These are phyloP conservation scores for Thraustotheca clavata DNA, from an alignment of 352 stramenopile genomes.

Conservation along the genomic window DNA sequence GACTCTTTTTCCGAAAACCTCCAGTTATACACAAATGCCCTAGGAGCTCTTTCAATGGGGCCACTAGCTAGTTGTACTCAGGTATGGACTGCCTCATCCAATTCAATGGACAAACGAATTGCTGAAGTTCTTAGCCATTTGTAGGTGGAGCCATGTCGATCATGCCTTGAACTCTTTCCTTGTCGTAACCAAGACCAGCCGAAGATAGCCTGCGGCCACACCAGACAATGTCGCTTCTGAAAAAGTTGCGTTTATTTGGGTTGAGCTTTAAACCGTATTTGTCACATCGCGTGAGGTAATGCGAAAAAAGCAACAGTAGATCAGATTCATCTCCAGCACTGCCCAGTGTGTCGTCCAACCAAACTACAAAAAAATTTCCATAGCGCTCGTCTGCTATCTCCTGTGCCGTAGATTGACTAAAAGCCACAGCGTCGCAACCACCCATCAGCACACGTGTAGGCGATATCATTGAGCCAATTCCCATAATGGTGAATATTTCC, in stretches of 20 bases:
- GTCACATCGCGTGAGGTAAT: neutral
- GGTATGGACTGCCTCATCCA: constrained; percentile 33
- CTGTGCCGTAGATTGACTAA: constrained; percentile 23
- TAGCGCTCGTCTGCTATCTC: constrained; percentile 22
- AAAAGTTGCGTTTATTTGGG: neutral
- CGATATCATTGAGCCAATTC: constrained; percentile 22
- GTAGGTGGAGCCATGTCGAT: constrained; percentile 1
- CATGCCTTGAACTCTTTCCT: constrained; percentile 10
- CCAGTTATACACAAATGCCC: constrained; percentile 3
- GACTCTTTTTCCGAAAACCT: constrained; percentile 22
- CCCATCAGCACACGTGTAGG: constrained; percentile 23
- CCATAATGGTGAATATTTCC: constrained; percentile 25
- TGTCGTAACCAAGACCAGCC: constrained; percentile 10
- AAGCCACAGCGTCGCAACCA: constrained; percentile 21
- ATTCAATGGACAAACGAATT: constrained; percentile 28
- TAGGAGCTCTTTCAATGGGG: constrained; percentile 15
- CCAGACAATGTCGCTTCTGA: neutral
- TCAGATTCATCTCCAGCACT: constrained; percentile 12
- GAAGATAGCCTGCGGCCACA: constrained; percentile 24
- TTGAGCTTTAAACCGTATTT: neutral
- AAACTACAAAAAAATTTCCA: neutral
- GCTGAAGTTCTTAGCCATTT: constrained; percentile 24
- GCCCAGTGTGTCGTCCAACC: constrained; percentile 22
- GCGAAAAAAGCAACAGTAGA: constrained; percentile 19
- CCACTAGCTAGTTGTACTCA: constrained; percentile 21